Conservation (phyloP, 2,329 filamentous ascomycete species). For the Cyphellophora europaea region DNA sequence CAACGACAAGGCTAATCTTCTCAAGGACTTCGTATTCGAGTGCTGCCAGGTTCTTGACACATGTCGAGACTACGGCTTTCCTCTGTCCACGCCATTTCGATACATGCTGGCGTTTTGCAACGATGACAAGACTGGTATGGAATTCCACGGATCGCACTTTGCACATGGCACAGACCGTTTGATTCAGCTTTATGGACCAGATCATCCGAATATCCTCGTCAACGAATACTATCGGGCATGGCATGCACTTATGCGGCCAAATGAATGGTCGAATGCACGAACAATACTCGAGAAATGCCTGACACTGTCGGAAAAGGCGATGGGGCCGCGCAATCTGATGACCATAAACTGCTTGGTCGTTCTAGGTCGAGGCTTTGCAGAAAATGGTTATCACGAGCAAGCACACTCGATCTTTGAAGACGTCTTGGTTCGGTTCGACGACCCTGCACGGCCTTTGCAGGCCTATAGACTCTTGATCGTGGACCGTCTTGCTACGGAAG, state of each 20-base stretch:
- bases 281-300: constrained; percentile 2
- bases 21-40: constrained; percentile 7
- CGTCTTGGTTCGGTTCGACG: background rate
- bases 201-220: constrained; percentile 14
- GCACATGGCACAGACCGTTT: constrained; percentile 4
- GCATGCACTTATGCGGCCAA: constrained; percentile 7
- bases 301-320: constrained; percentile 8
- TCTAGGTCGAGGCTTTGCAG: constrained; percentile 7
- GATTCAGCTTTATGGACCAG: constrained; percentile 6
- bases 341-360: constrained; percentile 13
- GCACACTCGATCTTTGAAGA: constrained; percentile 1
- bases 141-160: constrained; percentile 4
- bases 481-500: background rate
- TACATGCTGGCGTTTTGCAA: constrained; percentile 9
- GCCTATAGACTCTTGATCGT: background rate
- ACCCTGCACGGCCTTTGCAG: background rate
- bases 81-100: constrained; percentile 6
- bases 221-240: constrained; percentile 11
- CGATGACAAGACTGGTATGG: constrained; percentile 2
- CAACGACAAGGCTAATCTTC: constrained; percentile 2
- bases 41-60: constrained; percentile 7
- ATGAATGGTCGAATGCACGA: constrained; percentile 1
- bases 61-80: constrained; percentile 2
- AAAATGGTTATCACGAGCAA: constrained; percentile 1
- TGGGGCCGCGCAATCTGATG: constrained; percentile 12